Conservation (phyloP, 805 yeast species). For the Clavispora santaluciae region DNA sequence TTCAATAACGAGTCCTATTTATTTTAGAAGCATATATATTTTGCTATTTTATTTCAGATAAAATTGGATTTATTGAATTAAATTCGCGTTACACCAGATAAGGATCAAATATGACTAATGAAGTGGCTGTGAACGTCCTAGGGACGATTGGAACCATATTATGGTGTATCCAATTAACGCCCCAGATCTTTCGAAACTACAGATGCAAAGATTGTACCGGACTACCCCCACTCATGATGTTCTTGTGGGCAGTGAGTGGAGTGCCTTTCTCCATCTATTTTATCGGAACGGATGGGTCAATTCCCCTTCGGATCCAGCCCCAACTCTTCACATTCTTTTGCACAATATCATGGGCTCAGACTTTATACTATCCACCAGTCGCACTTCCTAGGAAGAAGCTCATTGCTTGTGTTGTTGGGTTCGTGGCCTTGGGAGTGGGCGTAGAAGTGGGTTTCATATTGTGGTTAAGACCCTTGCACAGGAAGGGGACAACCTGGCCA, state of each 20-base stretch:
- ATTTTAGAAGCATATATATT: too few species aligned
- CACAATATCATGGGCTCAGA: conserved; percentile 58
- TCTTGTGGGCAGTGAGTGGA: conserved; percentile 68
- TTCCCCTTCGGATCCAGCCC: conserved; percentile 84
- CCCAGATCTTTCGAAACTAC: conserved; percentile 76
- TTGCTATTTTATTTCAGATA: too few species aligned
- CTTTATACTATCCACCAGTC: conserved; percentile 67
- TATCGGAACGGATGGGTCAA: conserved; percentile 59
- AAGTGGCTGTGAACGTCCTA: conserved; percentile 62
- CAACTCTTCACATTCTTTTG: conserved; percentile 73
- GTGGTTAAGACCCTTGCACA: conserved; percentile 57
- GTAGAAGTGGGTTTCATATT: conserved; percentile 67
- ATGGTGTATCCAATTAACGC: conserved; percentile 90
- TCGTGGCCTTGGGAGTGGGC: conserved; percentile 41
- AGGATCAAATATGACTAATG: conserved; percentile 22
- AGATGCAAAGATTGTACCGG: conserved; percentile 78
- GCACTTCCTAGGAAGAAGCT: conserved; percentile 32
- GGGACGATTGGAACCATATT: conserved; percentile 87
- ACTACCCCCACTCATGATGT: conserved; percentile 81
- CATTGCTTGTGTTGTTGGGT: conserved; percentile 26
- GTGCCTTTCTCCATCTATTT: conserved; percentile 87
- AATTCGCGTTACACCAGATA: too few species aligned
- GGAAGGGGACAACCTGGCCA: conserved; percentile 65
- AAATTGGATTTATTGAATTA: too few species aligned
- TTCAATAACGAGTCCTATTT: too few species aligned